Base-by-base conservation (phyloP, 2,329 filamentous ascomycete species). In the Trichothecium sympodiale region DNA sequence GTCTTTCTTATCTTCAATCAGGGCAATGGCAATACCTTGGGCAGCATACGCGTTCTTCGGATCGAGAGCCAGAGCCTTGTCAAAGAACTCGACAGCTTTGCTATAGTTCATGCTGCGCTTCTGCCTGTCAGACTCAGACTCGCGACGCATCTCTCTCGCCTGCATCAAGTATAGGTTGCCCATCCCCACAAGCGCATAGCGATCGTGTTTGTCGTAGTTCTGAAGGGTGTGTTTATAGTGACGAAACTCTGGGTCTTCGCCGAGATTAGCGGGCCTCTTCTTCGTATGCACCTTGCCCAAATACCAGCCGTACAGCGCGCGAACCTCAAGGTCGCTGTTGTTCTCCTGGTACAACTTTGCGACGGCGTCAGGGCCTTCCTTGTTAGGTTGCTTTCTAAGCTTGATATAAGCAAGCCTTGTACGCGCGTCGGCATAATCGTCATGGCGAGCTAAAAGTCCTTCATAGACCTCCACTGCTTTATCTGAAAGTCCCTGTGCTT, bases 151-250 rank as follows among this genome's bases (percentile, higher is more conserved):
- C 57, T 98, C 93, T 47, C 91, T 78, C 8, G 91, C 91, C 42
- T 85, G 78, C 46, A 81, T 68, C 29, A 98, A 71, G 47, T 89
- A 81, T 54, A 98, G 66, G 54, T 98, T 98, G 29, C 91, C 91
- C 89, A 98, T 96, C 12, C 85, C 89, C 17, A 93, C 88, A 18
- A 98, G 67, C 4, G 91, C 86, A 56, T 98, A 98, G n/a, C 86
- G 74, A 55, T 98, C 91, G 54, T 98, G 91, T 68, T 96, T 98
- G 64, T 98, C 89, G 54, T 87, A 82, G 46, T 88, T 79, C 54
- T 94, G 86, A 20, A 98, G 66, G 0, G 89, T 96, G 57, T 95
- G 87, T 62, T 96, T 98, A 69, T 93, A 93, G 55, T 95, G 88
- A 4, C 87, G 77, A 49, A 94, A 81, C 57, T 98, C 91, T 25